These are phyloP conservation scores for Heritiera fomes DNA, from an alignment of 345 rosid genomes.

Conservation along the genomic window DNA sequence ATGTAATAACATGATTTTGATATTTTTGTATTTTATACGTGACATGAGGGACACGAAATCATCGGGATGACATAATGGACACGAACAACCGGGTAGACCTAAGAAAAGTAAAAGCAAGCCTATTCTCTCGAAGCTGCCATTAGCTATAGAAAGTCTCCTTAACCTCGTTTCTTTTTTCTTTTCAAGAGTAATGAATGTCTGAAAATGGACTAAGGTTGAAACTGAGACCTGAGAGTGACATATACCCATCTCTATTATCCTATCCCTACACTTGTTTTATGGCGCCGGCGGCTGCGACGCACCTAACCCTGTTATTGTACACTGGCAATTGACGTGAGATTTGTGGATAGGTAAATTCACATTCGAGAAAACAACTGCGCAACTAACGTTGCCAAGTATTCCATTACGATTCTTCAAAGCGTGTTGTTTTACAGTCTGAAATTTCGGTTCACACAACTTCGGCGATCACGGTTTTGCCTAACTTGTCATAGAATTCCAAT, in stretches of 20 bases:
- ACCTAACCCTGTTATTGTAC: background rate
- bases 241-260: background rate
- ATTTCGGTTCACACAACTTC: background rate
- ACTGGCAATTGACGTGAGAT: background rate
- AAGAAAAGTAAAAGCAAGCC: background rate
- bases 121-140: background rate
- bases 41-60: too few relatives aligned
- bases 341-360: background rate
- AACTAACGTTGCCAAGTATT: background rate
- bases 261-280: background rate
- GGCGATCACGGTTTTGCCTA: background rate
- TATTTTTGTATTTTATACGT: too few relatives aligned
- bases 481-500: background rate
- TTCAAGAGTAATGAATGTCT: background rate
- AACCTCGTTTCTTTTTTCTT: background rate
- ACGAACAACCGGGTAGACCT: background rate
- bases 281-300: background rate
- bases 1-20: too few relatives aligned
- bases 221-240: background rate
- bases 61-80: too few relatives aligned
- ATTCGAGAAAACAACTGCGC: background rate
- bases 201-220: background rate
- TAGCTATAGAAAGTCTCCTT: too few relatives aligned
- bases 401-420: background rate
- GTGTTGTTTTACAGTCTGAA: background rate